A percentile compares a stretch with the other conserved stretches of the same genome.
These are phyloP conservation scores for Trametes coccinea DNA, from an alignment of 768 basidiomycete genomes.

Conservation along the genomic window DNA sequence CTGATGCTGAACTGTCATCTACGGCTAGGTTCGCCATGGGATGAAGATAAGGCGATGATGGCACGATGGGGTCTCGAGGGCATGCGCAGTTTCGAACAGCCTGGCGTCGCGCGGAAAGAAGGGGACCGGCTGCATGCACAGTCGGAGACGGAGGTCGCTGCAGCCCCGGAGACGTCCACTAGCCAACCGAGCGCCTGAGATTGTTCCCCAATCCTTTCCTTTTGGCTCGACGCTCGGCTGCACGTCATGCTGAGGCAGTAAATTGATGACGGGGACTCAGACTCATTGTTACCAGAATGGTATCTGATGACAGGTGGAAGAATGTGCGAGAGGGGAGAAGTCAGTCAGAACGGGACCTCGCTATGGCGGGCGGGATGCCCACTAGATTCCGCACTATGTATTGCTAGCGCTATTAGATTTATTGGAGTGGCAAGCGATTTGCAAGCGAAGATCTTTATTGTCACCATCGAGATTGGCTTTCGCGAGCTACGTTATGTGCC, in stretches of 20 bases:
- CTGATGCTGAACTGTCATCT: slow-evolving; percentile 9
- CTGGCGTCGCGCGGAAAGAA: slow-evolving; percentile 58
- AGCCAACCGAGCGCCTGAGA: slow-evolving; percentile 9
- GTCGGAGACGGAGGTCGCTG: neutral
- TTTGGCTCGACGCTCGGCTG: slow-evolving; percentile 2
- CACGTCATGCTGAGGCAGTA: neutral
- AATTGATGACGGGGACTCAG: neutral
- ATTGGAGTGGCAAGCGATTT: slow-evolving; percentile 17
- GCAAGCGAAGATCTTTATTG: slow-evolving; percentile 12
- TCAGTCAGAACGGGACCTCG: neutral
- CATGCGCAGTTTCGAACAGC: slow-evolving; percentile 87
- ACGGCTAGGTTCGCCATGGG: slow-evolving; percentile 82
- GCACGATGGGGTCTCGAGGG: slow-evolving; percentile 88
- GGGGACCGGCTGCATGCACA: slow-evolving; percentile 29
- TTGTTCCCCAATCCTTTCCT: neutral
- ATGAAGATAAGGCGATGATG: slow-evolving; percentile 97
- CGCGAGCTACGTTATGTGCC: no score
- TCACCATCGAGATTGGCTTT: neutral
- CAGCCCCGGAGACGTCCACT: neutral
- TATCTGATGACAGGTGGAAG: neutral
- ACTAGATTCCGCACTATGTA: neutral
- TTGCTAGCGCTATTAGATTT: slow-evolving; percentile 11
- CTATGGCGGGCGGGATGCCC: neutral
- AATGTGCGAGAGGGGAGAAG: neutral
- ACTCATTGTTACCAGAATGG: neutral